Conservation (phyloP, 352 stramenopile genomes). For the Phytopythium chamaehyphon region DNA sequence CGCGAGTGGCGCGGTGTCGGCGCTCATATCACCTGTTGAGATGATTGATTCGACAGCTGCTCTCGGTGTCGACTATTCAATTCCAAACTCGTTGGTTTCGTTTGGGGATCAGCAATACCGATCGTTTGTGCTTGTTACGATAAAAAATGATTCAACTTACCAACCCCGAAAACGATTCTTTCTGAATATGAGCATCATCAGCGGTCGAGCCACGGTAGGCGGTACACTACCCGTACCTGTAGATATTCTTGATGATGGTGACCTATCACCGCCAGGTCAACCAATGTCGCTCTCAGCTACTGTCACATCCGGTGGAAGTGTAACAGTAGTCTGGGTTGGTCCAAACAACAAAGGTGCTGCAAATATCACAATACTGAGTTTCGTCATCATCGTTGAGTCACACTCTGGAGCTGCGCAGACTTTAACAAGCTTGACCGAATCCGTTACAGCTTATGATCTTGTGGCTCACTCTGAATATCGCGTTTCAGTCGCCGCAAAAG, state of each 20-base stretch:
- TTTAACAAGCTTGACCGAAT: conserved; percentile 11
- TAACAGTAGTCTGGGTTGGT: conserved; percentile 24
- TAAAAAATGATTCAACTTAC: conserved; percentile 40
- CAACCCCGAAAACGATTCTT: conserved; percentile 38
- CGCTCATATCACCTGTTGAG: conserved; percentile 16
- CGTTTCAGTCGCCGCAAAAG: conserved; percentile 27
- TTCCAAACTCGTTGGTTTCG: conserved; percentile 9
- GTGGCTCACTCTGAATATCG: conserved; percentile 23
- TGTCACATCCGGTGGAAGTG: conserved; percentile 22
- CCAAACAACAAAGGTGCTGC: conserved; percentile 29
- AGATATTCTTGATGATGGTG: conserved; percentile 49
- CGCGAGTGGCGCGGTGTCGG: conserved; percentile 22
- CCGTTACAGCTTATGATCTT: conserved; percentile 17
- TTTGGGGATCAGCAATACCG: conserved; percentile 23
- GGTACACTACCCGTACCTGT: conserved; percentile 9
- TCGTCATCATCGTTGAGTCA: conserved; percentile 19
- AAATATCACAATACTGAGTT: conserved; percentile 23
- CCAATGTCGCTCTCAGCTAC: conserved; percentile 11
- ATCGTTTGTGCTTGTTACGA: conserved; percentile 14
- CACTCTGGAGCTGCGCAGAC: conserved; percentile 7
- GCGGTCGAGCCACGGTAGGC: conserved; percentile 23
- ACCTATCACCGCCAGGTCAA: conserved; percentile 31
- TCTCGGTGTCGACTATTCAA: conserved; percentile 26
- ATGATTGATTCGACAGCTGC: conserved; percentile 6
- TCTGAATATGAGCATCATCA: conserved; percentile 17